Evolutionary conservation across 2,329 filamentous ascomycete genomes (phyloP), one percentile per base, ranked within the genome.

Genomic region (Corniculantispora saksenae): DNA sequence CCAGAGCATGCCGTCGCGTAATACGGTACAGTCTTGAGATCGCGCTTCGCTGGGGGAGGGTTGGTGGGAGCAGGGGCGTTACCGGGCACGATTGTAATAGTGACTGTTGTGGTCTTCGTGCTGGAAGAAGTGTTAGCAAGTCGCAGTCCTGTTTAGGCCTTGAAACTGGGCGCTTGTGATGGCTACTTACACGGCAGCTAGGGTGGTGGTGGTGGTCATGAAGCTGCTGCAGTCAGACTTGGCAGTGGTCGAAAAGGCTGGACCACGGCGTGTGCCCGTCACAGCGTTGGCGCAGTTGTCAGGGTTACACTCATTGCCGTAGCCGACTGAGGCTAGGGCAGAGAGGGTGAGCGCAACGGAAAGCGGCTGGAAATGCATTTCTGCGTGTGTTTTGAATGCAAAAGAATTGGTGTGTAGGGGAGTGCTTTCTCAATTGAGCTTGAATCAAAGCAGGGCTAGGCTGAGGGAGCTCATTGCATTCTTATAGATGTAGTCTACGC

Each of bases 1-100:
- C 67, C 58, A 5, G 60, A 51, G 70, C 73, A 75, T 13, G 68
- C 58, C 2, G 68, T 67, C 7, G 73, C 73, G 62, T 75, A 75
- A 27, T 50, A 43, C 2, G 72, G 71, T 29, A 68, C 27, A 2
- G 64, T 63, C 61, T 21, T 43, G 12, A 43, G 13, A 17, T 55
- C 51, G 50, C 50, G 60, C 8, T 62, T 62, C 17, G 35, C 13
- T 4, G 32, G 15, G 19, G 60, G 54, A 23, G 53, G 32, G 10
- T 32, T 15, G 12, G 40, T 27, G 1, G 59, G 48, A 32, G 35
- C 29, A 8, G 38, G 38, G 17, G 38, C 38, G 17, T 13, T 13
- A 15, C 21, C 43, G 8, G 51, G 61, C 4, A 32, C 51, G 3
- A 5, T 51, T 7, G 61, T 63, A 27, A 56, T 38, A 7, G 61